Evolutionary conservation across 2,329 filamentous ascomycete genomes (phyloP).

Genomic region (Myriosclerotinia curreyana): DNA sequence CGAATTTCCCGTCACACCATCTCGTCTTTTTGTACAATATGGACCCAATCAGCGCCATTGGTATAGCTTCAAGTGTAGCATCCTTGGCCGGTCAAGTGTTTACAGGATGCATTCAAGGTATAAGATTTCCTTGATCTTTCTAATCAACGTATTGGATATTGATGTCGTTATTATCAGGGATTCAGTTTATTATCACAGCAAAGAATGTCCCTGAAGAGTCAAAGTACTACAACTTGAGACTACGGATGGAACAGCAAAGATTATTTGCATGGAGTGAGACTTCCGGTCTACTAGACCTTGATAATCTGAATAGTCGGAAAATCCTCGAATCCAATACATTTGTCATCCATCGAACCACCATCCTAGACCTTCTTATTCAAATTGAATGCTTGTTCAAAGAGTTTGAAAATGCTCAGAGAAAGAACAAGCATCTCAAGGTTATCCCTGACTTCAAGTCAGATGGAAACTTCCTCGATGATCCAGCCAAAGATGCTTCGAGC

Average conservation of each 20-base stretch:
- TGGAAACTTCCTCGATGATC: constrained; percentile 32
- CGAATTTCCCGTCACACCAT: constrained; percentile 17
- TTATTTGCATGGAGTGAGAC: constrained; percentile 51
- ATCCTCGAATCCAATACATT: constrained; percentile 49
- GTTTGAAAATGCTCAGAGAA: constrained; percentile 45
- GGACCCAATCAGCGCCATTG: constrained; percentile 38
- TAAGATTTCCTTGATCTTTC: constrained; percentile 7
- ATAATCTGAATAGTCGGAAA: constrained; percentile 42
- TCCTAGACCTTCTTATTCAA: constrained; percentile 49
- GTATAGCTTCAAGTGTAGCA: constrained; percentile 42
- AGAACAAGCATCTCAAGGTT: constrained; percentile 42
- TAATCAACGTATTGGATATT: constrained; percentile 18
- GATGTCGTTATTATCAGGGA: constrained; percentile 38
- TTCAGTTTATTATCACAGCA: constrained; percentile 50
- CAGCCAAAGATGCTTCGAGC: constrained; percentile 46
- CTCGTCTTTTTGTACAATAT: constrained; percentile 21
- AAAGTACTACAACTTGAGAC: constrained; percentile 48
- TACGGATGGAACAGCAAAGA: constrained; percentile 51
- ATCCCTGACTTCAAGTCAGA: constrained; percentile 38
- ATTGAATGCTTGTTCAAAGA: constrained; percentile 48
- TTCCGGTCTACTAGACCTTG: constrained; percentile 48
- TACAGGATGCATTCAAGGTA: constrained; percentile 47
- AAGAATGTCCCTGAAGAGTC: constrained; percentile 48
- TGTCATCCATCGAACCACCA: constrained; percentile 48
- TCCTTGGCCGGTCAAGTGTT: constrained; percentile 48